Conservation (phyloP, 2,329 filamentous ascomycete genomes). For the Pleoardoris graminearum region DNA sequence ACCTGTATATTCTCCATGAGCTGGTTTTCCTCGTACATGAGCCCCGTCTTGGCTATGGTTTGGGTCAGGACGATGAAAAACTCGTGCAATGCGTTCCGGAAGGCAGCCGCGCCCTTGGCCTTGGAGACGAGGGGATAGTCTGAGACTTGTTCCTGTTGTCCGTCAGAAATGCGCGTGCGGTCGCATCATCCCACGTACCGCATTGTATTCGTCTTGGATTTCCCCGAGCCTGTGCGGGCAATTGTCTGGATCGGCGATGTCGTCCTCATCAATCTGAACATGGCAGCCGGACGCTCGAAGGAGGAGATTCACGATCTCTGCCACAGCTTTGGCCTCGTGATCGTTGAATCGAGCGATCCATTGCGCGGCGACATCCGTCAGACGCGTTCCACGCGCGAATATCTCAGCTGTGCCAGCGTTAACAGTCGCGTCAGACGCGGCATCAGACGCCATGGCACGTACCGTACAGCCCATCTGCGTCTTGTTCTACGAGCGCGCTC, state of each 20-base stretch:
- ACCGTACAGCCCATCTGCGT: constrained; percentile 63
- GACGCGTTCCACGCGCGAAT: constrained; percentile 58
- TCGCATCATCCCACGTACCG: constrained; percentile 56
- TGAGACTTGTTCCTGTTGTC: constrained; percentile 67
- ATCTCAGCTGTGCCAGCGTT: constrained; percentile 56
- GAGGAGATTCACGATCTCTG: constrained; percentile 65
- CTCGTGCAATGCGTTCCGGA: constrained; percentile 73
- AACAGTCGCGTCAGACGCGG: constrained; percentile 18
- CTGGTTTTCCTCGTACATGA: constrained; percentile 74
- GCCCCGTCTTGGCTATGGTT: constrained; percentile 77
- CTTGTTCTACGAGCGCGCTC: constrained; percentile 54
- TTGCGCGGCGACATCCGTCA: constrained; percentile 60
- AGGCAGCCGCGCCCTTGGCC: constrained; percentile 73
- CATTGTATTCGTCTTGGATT: constrained; percentile 85
- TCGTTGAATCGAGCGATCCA: constrained; percentile 62
- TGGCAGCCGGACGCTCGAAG: constrained; percentile 76
- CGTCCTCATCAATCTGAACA: constrained; percentile 74
- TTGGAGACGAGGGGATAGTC: constrained; percentile 92
- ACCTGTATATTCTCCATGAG: constrained; percentile 86
- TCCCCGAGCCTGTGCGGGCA: constrained; percentile 77
- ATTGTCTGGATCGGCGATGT: constrained; percentile 89
- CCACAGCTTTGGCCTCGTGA: constrained; percentile 58
- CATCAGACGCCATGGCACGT: constrained; percentile 11
- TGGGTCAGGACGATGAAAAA: constrained; percentile 80
- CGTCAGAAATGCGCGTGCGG: constrained; percentile 16